Evolutionary conservation across 495 filamentous ascomycete species (phyloP).

Genomic region (Aspergillus cavernicola): DNA sequence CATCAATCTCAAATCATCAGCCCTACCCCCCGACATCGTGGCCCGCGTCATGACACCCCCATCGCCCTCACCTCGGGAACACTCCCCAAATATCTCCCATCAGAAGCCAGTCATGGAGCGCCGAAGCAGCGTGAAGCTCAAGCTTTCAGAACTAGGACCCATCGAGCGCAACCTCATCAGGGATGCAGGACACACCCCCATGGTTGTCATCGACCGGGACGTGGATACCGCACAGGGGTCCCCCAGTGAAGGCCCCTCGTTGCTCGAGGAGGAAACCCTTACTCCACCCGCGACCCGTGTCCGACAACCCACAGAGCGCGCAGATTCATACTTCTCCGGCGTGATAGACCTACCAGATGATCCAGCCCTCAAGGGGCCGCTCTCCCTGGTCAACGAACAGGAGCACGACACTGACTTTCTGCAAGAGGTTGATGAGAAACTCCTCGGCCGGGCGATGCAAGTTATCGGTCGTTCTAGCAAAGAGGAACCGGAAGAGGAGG

Average conservation of each 20-base stretch:
- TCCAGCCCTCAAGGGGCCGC: conserved; percentile 42
- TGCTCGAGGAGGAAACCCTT: conserved; percentile 25
- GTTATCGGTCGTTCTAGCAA: conserved; percentile 18
- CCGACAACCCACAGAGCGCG: conserved; percentile 35
- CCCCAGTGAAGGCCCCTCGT: conserved; percentile 20
- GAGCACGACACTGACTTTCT: conserved; percentile 41
- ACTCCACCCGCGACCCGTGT: conserved; percentile 26
- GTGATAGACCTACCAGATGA: conserved; percentile 34
- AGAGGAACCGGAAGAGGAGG: conserved; percentile 25
- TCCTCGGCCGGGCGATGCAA: conserved; percentile 37
- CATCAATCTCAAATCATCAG: conserved; percentile 46
- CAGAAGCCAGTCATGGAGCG: conserved; percentile 25
- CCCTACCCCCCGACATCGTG: conserved; percentile 39
- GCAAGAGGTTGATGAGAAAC: conserved; percentile 39
- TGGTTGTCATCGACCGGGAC: conserved; percentile 41
- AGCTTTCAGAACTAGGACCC: conserved; percentile 39
- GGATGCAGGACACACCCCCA: conserved; percentile 47
- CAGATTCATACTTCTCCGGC: conserved; percentile 41
- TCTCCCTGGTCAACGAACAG: conserved; percentile 42
- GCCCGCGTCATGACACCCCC: conserved; percentile 46
- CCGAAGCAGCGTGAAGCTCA: conserved; percentile 38
- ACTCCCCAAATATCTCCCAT: conserved; percentile 24
- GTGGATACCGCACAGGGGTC: conserved; percentile 27
- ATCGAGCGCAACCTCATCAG: conserved; percentile 37
- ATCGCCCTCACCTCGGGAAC: conserved; percentile 32